Evolutionary conservation across 2,329 filamentous ascomycete species (phyloP).

Genomic region (Colletotrichum musae): DNA sequence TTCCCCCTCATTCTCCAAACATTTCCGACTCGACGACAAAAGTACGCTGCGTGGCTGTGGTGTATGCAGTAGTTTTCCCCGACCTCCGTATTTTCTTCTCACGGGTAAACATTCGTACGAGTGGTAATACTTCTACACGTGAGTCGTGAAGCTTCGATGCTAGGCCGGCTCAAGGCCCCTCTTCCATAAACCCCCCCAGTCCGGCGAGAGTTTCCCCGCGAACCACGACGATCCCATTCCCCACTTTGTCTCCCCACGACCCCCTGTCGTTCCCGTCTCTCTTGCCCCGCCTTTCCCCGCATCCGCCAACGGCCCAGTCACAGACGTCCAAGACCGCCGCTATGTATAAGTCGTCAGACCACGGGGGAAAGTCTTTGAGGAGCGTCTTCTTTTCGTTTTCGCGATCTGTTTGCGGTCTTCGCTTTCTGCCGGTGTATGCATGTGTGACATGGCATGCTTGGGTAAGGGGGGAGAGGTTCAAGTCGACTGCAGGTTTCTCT

Average conservation of each 20-base stretch:
- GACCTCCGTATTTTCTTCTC: not conserved
- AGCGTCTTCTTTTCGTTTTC: not conserved
- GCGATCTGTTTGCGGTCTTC: not conserved
- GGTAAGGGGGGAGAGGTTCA: not conserved
- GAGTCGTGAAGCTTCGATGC: not conserved
- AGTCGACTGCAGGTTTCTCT: not conserved
- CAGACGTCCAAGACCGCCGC: constrained; percentile 29
- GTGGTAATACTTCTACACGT: too few species aligned
- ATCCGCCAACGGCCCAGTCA: constrained; percentile 26
- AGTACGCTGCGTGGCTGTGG: too few species aligned
- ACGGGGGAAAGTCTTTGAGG: not conserved
- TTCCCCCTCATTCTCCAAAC: constrained; percentile 19
- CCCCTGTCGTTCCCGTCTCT: constrained; percentile 8
- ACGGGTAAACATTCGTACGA: not conserved
- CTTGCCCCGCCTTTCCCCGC: not conserved
- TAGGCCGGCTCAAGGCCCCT: not conserved
- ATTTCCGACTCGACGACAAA: too few species aligned
- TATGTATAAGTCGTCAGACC: constrained; percentile 16
- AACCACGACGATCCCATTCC: constrained; percentile 31
- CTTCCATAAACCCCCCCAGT: not conserved
- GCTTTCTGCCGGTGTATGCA: not conserved
- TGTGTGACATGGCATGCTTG: not conserved
- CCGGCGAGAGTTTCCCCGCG: constrained; percentile 39
- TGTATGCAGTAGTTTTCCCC: not conserved
- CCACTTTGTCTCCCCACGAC: not conserved